phyloP scores from a whole-genome alignment of 75 land plant genomes.

The Pinus albicaulis region DNA sequence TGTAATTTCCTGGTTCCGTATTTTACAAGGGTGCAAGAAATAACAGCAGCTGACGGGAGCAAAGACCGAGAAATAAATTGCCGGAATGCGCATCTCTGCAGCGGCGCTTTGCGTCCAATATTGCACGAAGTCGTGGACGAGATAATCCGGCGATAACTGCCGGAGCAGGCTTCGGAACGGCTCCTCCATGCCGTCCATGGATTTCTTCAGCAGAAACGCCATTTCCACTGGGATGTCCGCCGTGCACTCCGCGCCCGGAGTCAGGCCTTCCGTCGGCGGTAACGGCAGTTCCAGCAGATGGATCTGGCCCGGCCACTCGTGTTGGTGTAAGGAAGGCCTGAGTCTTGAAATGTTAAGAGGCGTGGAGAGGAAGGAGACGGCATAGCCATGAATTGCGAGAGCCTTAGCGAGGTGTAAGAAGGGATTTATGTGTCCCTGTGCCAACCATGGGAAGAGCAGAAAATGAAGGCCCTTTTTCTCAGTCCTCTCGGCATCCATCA shows the following conservation, averaged over 20 bases:
- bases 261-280: slow-evolving; percentile 10
- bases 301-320: background rate
- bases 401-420: slow-evolving; percentile 39
- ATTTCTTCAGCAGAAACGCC: slow-evolving; percentile 13
- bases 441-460: slow-evolving; percentile 43
- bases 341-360: slow-evolving; percentile 24
- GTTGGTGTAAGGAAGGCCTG: slow-evolving; percentile 5
- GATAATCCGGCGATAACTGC: slow-evolving; percentile 9
- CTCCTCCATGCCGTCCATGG: slow-evolving; percentile 15
- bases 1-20: background rate
- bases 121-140: slow-evolving; percentile 13
- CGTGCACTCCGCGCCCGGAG: slow-evolving; percentile 28
- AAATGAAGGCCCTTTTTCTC: background rate
- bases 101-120: slow-evolving; percentile 19
- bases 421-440: slow-evolving; percentile 56
- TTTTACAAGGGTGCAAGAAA: background rate
- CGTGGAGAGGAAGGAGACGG: slow-evolving; percentile 32
- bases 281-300: slow-evolving; percentile 19
- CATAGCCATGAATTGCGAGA: slow-evolving; percentile 23
- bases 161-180: slow-evolving; percentile 8
- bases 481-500: background rate
- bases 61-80: slow-evolving; percentile 8
- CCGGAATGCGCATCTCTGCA: slow-evolving; percentile 5
- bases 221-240: slow-evolving; percentile 21
- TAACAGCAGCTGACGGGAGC: background rate